Evolutionary conservation across 495 filamentous ascomycete species (phyloP).

Genomic region (Penicillium dipodomyicola): DNA sequence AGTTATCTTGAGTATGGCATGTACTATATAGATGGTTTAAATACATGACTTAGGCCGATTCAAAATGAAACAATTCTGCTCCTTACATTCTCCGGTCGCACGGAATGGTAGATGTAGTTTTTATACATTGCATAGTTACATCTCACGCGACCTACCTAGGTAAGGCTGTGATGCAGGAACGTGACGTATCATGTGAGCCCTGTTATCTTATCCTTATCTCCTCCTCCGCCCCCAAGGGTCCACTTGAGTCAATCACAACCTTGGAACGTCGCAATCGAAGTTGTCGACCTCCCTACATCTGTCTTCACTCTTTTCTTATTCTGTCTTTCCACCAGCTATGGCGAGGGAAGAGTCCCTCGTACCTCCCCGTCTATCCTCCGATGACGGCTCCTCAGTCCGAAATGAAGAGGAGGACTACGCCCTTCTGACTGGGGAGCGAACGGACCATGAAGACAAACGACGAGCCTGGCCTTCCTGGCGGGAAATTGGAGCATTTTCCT

Average conservation of each 20-base stretch:
- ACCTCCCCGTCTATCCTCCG: constrained; percentile 44
- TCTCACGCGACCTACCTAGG: not conserved
- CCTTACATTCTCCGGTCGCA: not conserved
- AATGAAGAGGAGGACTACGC: constrained; percentile 62
- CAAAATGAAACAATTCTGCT: not conserved
- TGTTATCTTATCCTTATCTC: constrained; percentile 11
- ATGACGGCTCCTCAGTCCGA: constrained; percentile 46
- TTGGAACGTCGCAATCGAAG: not conserved
- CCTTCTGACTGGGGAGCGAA: constrained; percentile 58
- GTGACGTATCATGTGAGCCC: constrained; percentile 22
- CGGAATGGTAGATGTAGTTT: not conserved
- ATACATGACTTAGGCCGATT: not conserved
- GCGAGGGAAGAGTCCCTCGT: constrained; percentile 46
- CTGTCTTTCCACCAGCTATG: constrained; percentile 28
- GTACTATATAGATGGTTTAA: not conserved
- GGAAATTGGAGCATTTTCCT: constrained; percentile 73
- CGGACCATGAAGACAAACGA: constrained; percentile 26
- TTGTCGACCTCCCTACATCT: not conserved
- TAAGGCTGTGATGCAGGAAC: constrained; percentile 5
- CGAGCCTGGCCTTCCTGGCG: constrained; percentile 57
- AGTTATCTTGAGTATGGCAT: not conserved
- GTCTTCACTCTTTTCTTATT: constrained; percentile 2
- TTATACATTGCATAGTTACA: not conserved
- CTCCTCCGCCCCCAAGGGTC: constrained; percentile 9
- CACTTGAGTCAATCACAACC: constrained; percentile 3